Conservation (phyloP, 176 grass and related monocot genomes). For the Eragrostis curvula region DNA sequence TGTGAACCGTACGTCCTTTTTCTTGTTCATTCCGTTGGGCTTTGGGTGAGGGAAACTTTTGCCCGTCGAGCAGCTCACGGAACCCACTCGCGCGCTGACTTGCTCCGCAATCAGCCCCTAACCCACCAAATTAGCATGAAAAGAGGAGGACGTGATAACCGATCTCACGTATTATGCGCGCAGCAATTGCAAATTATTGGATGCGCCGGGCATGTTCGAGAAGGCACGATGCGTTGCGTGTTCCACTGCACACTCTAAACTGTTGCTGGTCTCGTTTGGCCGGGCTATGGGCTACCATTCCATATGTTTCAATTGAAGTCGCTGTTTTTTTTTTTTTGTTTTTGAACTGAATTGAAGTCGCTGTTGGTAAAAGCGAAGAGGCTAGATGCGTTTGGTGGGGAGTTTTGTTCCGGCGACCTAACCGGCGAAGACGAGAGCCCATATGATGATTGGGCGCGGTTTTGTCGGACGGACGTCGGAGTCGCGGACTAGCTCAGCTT, state of each 20-base stretch:
- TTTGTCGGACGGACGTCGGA: not conserved
- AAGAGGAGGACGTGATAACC: not conserved
- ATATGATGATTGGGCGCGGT: not conserved
- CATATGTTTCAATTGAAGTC: too few species aligned
- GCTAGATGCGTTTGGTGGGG: conserved; percentile 6
- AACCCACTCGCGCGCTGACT: not conserved
- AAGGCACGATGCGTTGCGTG: conserved; percentile 2
- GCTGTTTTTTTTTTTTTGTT: too few species aligned
- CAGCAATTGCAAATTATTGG: conserved; percentile 19
- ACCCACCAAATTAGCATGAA: conserved; percentile 24
- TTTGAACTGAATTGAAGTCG: too few species aligned
- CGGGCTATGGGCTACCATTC: too few species aligned
- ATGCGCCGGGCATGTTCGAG: not conserved
- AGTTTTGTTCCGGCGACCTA: conserved; percentile 29
- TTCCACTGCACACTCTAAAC: not conserved
- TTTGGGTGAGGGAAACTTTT: conserved; percentile 12
- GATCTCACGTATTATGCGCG: not conserved
- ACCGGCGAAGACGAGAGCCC: conserved; percentile 2
- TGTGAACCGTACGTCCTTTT: not conserved
- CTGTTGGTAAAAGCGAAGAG: too few species aligned
- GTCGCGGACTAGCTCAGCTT: not conserved
- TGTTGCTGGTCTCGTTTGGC: not conserved
- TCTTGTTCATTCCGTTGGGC: not conserved
- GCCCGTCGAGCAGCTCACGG: conserved; percentile 23
- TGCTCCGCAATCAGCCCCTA: conserved; percentile 39